Base-by-base conservation (phyloP, 2,329 filamentous ascomycete genomes). In the Fusarium incarnatum region DNA sequence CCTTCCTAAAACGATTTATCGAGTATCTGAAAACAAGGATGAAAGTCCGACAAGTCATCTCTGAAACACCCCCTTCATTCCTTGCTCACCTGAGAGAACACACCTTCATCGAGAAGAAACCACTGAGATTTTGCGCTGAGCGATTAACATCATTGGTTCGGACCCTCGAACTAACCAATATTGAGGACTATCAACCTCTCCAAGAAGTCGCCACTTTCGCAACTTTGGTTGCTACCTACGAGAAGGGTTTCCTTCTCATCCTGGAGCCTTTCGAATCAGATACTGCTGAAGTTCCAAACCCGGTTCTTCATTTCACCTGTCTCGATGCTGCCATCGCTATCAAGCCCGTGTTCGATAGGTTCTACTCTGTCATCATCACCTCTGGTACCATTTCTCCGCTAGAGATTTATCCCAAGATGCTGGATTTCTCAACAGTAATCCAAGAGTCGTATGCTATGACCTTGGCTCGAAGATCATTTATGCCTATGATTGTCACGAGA, bases 351-450 rank as follows among this genome's bases (percentile, higher is more conserved):
- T 98, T 99, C 77, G 95, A 99, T 64, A 91, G 96, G 54, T 99
- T 99, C 80, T 94, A 93, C 79, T 98, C 96, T 2, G 96, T 99
- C 70, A 97, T 99, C 77, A 98, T 99, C 78, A 99, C 96, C 0
- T 98, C 96, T 0, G 96, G 96, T 68, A 99, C 96, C 3, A 94
- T 99, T 66, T 98, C 96, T 3, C 96, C 96, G 1, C 83, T 99
- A 6, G 97, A 99, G 78, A 99, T 99, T 92, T 99, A 99, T 76
- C 97, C 96, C 0, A 98, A 97, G 77, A 99, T 99, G 94, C 89
- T 99, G 27, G 92, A 94, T 56, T 99, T 99, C 81, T 87, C 87
- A 12, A 94, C 94, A 3, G 94, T 98, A 1, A 92, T 98, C 5
- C 94, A 98, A 78, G 94, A 99, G 79, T 99, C 97, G 0, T 99